Percentiles rank a stretch among this genome's conserved stretches.
Evolutionary conservation across 352 stramenopile genomes (phyloP).

Genomic region (Globisporangium perplexum): DNA sequence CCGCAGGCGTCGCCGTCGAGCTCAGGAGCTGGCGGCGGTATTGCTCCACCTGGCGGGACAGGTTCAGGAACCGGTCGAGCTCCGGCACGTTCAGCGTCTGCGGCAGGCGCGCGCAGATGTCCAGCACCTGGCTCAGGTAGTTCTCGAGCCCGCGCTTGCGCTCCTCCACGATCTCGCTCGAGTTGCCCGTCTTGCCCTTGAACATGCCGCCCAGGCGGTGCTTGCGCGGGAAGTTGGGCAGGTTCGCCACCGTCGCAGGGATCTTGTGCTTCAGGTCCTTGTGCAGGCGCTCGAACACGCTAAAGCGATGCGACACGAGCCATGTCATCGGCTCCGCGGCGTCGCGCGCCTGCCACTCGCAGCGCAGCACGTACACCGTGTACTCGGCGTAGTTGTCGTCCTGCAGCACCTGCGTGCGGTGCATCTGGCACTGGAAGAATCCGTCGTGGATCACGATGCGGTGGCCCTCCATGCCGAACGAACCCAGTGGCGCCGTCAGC

Average conservation of each 20-base stretch:
- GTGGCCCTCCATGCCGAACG: slow-evolving; percentile 73
- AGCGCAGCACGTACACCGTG: slow-evolving; percentile 85
- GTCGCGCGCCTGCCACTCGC: slow-evolving; percentile 75
- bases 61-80: slow-evolving; percentile 81
- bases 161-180: slow-evolving; percentile 81
- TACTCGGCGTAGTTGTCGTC: slow-evolving; percentile 89
- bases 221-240: slow-evolving; percentile 77
- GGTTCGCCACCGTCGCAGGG: slow-evolving; percentile 44
- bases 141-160: slow-evolving; percentile 75
- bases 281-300: slow-evolving; percentile 64
- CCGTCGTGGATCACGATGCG: slow-evolving; percentile 82
- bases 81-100: slow-evolving; percentile 80
- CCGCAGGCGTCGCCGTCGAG: slow-evolving; percentile 14
- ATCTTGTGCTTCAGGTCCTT: slow-evolving; percentile 78
- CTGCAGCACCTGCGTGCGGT: slow-evolving; percentile 80
- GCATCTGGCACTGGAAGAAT: slow-evolving; percentile 82
- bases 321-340: slow-evolving; percentile 41
- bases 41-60: slow-evolving; percentile 84
- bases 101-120: slow-evolving; percentile 74
- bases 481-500: slow-evolving; percentile 62
- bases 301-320: slow-evolving; percentile 72
- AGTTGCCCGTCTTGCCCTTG: slow-evolving; percentile 82
- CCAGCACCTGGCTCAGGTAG: slow-evolving; percentile 79
- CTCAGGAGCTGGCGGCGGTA: slow-evolving; percentile 63
- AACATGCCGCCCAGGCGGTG: slow-evolving; percentile 82